Evolutionary conservation across 257 asterid species (phyloP), one percentile per base, ranked within the genome.

Genomic region (Fraxinus cuspidata): DNA sequence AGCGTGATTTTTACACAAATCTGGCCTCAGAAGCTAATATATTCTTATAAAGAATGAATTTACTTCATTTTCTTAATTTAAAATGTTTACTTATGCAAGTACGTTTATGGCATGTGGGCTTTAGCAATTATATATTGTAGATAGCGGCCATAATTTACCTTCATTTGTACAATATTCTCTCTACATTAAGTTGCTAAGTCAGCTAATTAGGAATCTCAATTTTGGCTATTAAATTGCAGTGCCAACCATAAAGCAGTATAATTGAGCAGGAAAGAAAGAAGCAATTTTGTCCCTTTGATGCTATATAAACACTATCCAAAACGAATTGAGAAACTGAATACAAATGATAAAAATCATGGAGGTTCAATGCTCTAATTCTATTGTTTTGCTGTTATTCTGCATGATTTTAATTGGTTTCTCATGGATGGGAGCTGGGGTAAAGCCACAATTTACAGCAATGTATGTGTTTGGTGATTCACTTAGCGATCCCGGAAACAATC

Each of bases 401-500:
- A 58, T 10, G 13, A 58, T n/a, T 58, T 58, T 21, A 58, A 7
- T 7, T 60, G 4, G 34, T 60, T 60, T 60, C 16, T 10, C 68
- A 8, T 25, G 32, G 32, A 60, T 60, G 27, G 68, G 68, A 60
- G 68, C 29, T 2, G 9, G 0, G 32, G 68, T 16, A 60, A 60
- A 60, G 40, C 78, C 35, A 49, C 73, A 18, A 44, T 74, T 79
- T 9, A 67, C 86, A 31, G 77, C 83, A 32, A 67, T 83, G 81
- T 83, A 32, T 25, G 70, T 79, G 34, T 72, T 83, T 18, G 81
- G 86, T 3, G 86, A 83, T 56, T 83, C 86, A 2, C 9, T 75
- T 15, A 3, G 2, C 5, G 86, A 79, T 66, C 27, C 70, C 0
- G 83, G 86, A 27, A 79, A 76, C 81, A 83, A 83, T 79, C 51